These are phyloP conservation scores for Eucalyptus virginea DNA, from an alignment of 345 rosid genomes.

Conservation along the genomic window DNA sequence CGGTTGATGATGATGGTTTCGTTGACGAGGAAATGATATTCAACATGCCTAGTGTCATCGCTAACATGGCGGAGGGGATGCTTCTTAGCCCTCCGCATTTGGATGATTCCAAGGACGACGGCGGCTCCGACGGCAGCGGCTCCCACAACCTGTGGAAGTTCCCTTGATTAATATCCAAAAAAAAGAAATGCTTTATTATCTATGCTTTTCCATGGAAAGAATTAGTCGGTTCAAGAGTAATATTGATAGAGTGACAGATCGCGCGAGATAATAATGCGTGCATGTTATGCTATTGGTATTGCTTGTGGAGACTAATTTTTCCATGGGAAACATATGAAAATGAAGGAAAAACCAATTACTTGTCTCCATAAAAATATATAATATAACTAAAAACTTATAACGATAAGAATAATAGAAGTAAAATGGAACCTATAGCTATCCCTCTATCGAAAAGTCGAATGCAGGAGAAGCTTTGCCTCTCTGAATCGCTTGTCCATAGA, in stretches of 20 bases:
- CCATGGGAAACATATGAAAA: not conserved
- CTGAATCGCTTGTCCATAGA: not conserved
- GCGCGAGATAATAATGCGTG: not conserved
- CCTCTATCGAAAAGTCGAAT: not conserved
- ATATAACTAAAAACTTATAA: not conserved
- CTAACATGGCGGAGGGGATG: slow-evolving; percentile 97
- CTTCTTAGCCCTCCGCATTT: slow-evolving; percentile 89
- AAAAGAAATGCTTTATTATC: not conserved
- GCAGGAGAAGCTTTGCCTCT: not conserved
- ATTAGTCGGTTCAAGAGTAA: not conserved
- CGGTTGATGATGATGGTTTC: not conserved
- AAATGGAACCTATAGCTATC: not conserved
- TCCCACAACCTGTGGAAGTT: slow-evolving; percentile 1
- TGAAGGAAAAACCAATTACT: not conserved
- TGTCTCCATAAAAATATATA: not conserved
- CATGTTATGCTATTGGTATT: not conserved
- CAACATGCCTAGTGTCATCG: slow-evolving; percentile 72
- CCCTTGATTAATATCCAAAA: not conserved
- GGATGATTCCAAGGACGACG: not conserved
- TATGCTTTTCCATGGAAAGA: not conserved
- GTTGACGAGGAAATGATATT: slow-evolving; percentile 86
- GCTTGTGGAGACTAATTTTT: not conserved
- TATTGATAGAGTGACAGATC: not conserved
- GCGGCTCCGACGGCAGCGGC: not conserved
- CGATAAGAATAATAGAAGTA: not conserved